Evolutionary conservation across 2,329 filamentous ascomycete genomes (phyloP).

Genomic region (Metarhizium anisopliae): DNA sequence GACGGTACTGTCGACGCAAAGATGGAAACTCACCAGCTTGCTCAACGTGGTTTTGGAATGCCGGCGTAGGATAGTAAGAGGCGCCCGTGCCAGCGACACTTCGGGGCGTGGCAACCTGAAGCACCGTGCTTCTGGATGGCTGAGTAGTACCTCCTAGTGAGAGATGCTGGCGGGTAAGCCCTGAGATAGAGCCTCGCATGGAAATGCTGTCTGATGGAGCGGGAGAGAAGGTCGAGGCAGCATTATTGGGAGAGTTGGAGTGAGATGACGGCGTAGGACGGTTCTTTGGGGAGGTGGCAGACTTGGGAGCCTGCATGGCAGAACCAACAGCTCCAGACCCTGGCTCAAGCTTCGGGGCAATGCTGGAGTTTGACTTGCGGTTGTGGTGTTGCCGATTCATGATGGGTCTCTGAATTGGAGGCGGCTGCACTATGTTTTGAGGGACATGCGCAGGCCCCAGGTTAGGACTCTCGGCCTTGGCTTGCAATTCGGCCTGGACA

Average conservation of each 20-base stretch:
- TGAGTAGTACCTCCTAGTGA: slow-evolving; percentile 17
- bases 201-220: slow-evolving; percentile 38
- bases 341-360: slow-evolving; percentile 65
- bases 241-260: slow-evolving; percentile 45
- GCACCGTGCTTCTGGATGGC: slow-evolving; percentile 21
- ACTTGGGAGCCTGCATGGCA: slow-evolving; percentile 40
- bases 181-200: slow-evolving; percentile 30
- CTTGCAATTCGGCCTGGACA: slow-evolving; percentile 88
- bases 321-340: slow-evolving; percentile 35
- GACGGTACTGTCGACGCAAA: neutral
- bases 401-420: slow-evolving; percentile 71
- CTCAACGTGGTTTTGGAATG: slow-evolving; percentile 87
- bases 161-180: slow-evolving; percentile 23
- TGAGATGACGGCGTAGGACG: slow-evolving; percentile 80
- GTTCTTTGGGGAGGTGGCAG: slow-evolving; percentile 57
- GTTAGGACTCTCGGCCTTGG: slow-evolving; percentile 83
- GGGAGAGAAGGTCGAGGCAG: slow-evolving; percentile 33
- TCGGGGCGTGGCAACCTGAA: slow-evolving; percentile 26
- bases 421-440: slow-evolving; percentile 61
- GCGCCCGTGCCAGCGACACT: slow-evolving; percentile 29
- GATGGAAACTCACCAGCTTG: slow-evolving; percentile 70
- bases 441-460: slow-evolving; percentile 60
- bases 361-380: slow-evolving; percentile 62
- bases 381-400: slow-evolving; percentile 72
- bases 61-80: slow-evolving; percentile 69